Conservation (phyloP, 768 basidiomycete genomes). For the Tulasnella sp. region DNA sequence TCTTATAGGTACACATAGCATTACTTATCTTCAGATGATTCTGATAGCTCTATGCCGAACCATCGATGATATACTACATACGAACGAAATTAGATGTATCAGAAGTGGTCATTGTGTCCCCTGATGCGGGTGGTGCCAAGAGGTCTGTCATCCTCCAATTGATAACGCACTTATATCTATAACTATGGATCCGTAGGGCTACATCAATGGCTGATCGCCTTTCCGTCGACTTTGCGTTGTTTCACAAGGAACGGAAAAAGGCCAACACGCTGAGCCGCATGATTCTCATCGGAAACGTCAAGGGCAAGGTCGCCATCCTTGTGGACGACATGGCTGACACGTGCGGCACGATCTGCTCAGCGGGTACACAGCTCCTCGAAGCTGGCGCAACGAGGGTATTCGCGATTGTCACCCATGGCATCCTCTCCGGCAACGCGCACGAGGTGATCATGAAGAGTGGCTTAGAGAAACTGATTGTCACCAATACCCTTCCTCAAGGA, state of each 20-base stretch:
- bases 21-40: too few species aligned
- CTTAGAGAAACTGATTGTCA: constrained; percentile 91
- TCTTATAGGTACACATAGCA: too few species aligned
- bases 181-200: constrained; percentile 45
- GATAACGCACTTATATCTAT: not conserved
- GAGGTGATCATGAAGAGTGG: constrained; percentile 57
- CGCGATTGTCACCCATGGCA: constrained; percentile 94
- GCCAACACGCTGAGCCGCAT: constrained; percentile 91
- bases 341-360: constrained; percentile 87
- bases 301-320: constrained; percentile 84
- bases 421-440: constrained; percentile 83
- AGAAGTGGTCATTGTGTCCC: constrained; percentile 89
- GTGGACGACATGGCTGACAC: constrained; percentile 99
- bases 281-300: constrained; percentile 90
- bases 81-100: constrained; percentile 78
- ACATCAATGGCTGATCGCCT: constrained; percentile 94
- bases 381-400: constrained; percentile 79
- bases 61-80: constrained; percentile 89
- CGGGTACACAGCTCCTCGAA: constrained; percentile 78
- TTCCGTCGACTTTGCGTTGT: constrained; percentile 94
- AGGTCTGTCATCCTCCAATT: constrained; percentile 39
- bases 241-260: constrained; percentile 98
- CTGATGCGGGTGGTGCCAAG: constrained; percentile 97
- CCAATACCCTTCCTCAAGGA: constrained; percentile 91
- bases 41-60: constrained; percentile 82